Percentiles rank a stretch among this genome's conserved stretches.
Conservation (phyloP, 768 basidiomycete genomes). For the Saitozyma podzolica region DNA sequence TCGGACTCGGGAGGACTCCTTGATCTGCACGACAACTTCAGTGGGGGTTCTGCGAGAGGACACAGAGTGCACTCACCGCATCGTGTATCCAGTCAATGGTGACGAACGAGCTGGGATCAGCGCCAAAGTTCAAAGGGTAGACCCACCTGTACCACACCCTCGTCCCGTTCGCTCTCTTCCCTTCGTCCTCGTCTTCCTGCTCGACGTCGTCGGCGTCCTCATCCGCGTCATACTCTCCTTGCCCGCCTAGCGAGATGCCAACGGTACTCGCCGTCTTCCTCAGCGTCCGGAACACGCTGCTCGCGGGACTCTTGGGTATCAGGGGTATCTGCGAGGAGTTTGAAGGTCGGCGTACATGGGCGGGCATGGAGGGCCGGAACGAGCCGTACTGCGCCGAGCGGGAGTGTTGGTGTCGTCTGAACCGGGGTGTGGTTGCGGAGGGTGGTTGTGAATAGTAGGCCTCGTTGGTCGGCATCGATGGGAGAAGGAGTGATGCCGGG, state of each 20-base stretch:
- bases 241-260: conserved; percentile 31
- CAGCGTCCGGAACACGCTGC: conserved; percentile 25
- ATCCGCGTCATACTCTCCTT: conserved; percentile 24
- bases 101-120: conserved; percentile 60
- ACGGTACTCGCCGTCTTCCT: conserved; percentile 38
- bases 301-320: conserved; percentile 21
- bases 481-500: conserved; percentile 6
- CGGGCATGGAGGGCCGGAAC: not conserved
- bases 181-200: conserved; percentile 49
- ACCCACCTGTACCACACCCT: conserved; percentile 54
- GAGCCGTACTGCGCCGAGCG: not conserved
- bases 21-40: conserved; percentile 59
- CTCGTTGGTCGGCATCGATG: conserved; percentile 31
- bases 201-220: conserved; percentile 21
- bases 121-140: conserved; percentile 13
- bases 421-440: conserved; percentile 32
- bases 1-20: conserved; percentile 80
- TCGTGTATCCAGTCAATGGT: conserved; percentile 97
- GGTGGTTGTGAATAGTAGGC: conserved; percentile 40
- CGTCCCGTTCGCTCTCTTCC: conserved; percentile 76
- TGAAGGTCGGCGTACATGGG: not conserved
- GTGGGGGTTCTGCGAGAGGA: not conserved
- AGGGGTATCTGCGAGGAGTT: not conserved
- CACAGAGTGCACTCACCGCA: conserved; percentile 55
- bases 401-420: conserved; percentile 15